Base-by-base conservation (phyloP, 805 yeast species). In the Yarrowia divulgata region DNA sequence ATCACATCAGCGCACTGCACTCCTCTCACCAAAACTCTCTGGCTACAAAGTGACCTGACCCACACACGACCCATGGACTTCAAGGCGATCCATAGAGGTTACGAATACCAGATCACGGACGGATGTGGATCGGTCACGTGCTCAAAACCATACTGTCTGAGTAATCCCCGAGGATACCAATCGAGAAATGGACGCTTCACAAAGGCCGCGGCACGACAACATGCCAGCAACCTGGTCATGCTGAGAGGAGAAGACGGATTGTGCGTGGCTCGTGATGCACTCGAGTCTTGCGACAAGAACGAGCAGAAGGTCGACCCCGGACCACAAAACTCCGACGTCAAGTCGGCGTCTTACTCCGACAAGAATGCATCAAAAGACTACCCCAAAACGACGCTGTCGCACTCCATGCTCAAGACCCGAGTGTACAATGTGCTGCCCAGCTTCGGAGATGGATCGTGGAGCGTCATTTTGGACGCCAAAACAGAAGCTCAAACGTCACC, bases 81-180 rank as follows among this genome's bases (percentile, higher is more conserved):
- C 60, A 54, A 54, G 8, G 18, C 45, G 9, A 54, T 54, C 60
- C 60, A 54, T 16, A 37, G 8, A 54, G 60, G 19, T 6, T 54
- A 54, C 14, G 60, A 54, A 35, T 23, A 4, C 19, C 60, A 54
- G 45, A 54, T 54, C 19, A 39, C 60, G 9, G 7, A 37, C 29
- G 64, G 64, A 8, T 57, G 64, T 12, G 64, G 49, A 1, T 57
- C 49, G 64, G 49, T 7, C 23, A 42, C 64, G 40, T 57, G 64
- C 39, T 18, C 49, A 3, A 42, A 18, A 10, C 64, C 64, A 7
- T 57, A 57, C 40, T 57, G 64, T 32, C 64, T 57, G 13, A 57
- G 50, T n/a, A 57, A 57, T 32, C 49, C 49, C 0, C 8, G 49
- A 29, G 64, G 64, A 16, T 57, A 42, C 39, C 64, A 57, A 12